Conservation (phyloP, 1,139 yeast species). For the Pichia sp. region DNA sequence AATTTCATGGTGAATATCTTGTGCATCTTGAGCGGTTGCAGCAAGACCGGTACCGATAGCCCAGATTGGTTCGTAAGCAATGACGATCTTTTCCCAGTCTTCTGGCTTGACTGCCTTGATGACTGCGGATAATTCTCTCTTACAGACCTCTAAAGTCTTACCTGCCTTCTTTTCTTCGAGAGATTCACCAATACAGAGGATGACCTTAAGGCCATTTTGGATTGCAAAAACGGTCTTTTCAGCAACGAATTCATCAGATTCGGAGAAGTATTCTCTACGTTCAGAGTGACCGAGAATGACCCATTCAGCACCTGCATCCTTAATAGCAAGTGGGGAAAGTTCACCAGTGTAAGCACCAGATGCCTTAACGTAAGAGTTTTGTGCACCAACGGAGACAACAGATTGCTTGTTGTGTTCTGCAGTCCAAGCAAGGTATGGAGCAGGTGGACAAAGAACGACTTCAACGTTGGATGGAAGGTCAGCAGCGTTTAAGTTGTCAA, state of each 20-base stretch:
- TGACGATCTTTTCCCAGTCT: constrained; percentile 89
- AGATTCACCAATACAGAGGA: constrained; percentile 96
- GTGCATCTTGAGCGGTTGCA: constrained; percentile 97
- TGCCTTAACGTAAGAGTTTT: constrained; percentile 79
- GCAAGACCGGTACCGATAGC: constrained; percentile 99
- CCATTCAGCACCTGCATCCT: constrained; percentile 93
- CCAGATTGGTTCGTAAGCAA: constrained; percentile 99
- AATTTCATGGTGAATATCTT: constrained; percentile 85
- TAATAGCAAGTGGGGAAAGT: constrained; percentile 78
- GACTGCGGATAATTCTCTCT: constrained; percentile 88
- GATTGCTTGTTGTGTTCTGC: constrained; percentile 60
- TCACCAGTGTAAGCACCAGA: constrained; percentile 99
- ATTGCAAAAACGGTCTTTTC: constrained; percentile 92
- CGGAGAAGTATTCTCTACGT: constrained; percentile 92
- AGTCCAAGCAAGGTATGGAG: constrained; percentile 80
- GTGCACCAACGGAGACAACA: constrained; percentile 79
- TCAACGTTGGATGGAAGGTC: constrained; percentile 68
- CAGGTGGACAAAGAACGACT: constrained; percentile 96
- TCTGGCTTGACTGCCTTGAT: constrained; percentile 52
- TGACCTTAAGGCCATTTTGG: constrained; percentile 81
- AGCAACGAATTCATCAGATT: constrained; percentile 87
- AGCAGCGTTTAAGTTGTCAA: constrained; percentile 75
- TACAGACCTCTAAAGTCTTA: constrained; percentile 77
- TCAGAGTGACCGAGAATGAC: constrained; percentile 98
- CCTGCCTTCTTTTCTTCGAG: constrained; percentile 90